These are phyloP conservation scores for Leptoxyphium fumago DNA, from an alignment of 2,329 filamentous ascomycete species.

Conservation along the genomic window DNA sequence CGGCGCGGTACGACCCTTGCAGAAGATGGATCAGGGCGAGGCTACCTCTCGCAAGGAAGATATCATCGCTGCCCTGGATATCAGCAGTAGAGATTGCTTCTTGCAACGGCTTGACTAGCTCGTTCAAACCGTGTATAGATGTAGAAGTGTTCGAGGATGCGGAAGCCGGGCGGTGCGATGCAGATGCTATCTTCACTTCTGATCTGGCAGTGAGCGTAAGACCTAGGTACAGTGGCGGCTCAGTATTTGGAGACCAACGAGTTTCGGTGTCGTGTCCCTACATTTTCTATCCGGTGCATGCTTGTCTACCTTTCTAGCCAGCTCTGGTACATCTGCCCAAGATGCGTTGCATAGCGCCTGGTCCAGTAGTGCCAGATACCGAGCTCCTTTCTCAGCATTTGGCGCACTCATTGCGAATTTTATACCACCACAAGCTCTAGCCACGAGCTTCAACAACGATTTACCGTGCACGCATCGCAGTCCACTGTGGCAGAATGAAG, in stretches of 20 bases:
- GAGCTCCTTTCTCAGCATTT: slow-evolving; percentile 49
- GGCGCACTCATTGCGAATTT: slow-evolving; percentile 1
- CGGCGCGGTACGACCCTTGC: slow-evolving; percentile 46
- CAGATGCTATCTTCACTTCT: slow-evolving; percentile 31
- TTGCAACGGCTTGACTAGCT: slow-evolving; percentile 26
- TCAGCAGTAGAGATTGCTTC: slow-evolving; percentile 15
- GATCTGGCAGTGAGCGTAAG: slow-evolving; percentile 33
- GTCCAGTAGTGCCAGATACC: slow-evolving; percentile 73
- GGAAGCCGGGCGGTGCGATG: slow-evolving; percentile 28
- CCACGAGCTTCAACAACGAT: too few relatives aligned
- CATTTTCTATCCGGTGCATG: slow-evolving; percentile 76
- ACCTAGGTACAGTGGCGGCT: slow-evolving; percentile 16
- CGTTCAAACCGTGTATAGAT: slow-evolving; percentile 19
- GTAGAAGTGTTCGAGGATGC: slow-evolving; percentile 23
- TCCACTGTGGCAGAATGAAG: too few relatives aligned
- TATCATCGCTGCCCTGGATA: slow-evolving; percentile 31
- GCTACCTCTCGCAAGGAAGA: slow-evolving; percentile 67
- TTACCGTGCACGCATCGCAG: too few relatives aligned
- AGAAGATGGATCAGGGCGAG: slow-evolving; percentile 76
- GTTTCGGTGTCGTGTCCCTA: slow-evolving; percentile 33
- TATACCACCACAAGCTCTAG: neutral
- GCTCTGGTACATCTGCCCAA: slow-evolving; percentile 76
- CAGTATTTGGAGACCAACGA: slow-evolving; percentile 1
- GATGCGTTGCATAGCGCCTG: slow-evolving; percentile 73
- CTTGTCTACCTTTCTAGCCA: slow-evolving; percentile 85